Evolutionary conservation across 495 filamentous ascomycete species (phyloP).

Genomic region (Penicillium chermesinum): DNA sequence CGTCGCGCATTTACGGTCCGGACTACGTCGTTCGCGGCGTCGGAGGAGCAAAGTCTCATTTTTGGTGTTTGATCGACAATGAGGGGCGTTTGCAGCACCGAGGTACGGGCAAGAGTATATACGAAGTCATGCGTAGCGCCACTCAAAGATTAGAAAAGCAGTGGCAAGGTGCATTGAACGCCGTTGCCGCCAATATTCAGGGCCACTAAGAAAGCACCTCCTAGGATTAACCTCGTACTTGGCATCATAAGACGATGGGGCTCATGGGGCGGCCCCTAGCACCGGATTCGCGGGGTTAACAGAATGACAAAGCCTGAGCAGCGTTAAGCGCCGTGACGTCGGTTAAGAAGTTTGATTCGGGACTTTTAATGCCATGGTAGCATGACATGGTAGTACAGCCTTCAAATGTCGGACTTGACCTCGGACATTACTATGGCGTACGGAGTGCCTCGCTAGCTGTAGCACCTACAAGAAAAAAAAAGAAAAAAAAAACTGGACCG

Average conservation of each 20-base stretch:
- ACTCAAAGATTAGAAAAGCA: neutral
- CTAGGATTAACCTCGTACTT: too few relatives aligned
- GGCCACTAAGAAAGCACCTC: too few relatives aligned
- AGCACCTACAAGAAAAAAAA: too few relatives aligned
- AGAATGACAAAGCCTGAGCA: too few relatives aligned
- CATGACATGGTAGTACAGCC: neutral
- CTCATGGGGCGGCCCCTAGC: too few relatives aligned
- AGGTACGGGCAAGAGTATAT: neutral
- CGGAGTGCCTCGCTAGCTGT: too few relatives aligned
- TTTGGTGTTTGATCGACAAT: slow-evolving; percentile 1
- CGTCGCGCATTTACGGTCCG: neutral
- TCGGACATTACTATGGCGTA: too few relatives aligned
- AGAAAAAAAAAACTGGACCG: neutral
- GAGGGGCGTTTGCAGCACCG: neutral
- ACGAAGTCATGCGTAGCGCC: neutral
- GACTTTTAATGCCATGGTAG: neutral
- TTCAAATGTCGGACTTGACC: too few relatives aligned
- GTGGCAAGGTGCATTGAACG: slow-evolving; percentile 1
- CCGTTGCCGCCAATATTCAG: slow-evolving; percentile 9
- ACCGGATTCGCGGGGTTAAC: too few relatives aligned
- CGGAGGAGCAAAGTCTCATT: neutral
- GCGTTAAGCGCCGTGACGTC: neutral
- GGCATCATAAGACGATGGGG: neutral
- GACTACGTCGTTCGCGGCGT: too few relatives aligned
- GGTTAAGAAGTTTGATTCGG: neutral